phyloP scores from a whole-genome alignment of 1,284 basidiomycete species.

The Chondrostereum purpureum region DNA sequence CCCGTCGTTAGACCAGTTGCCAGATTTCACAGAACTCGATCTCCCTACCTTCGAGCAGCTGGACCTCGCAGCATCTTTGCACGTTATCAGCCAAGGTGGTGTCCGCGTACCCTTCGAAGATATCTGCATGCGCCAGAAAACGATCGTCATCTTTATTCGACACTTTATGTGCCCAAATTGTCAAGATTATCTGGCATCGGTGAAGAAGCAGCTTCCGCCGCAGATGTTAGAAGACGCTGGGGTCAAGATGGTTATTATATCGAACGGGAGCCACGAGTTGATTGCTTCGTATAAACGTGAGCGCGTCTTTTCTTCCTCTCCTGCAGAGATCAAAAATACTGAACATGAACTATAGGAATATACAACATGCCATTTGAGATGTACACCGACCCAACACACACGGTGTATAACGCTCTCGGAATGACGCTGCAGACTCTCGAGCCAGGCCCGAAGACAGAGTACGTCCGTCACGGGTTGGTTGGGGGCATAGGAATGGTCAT shows the following conservation, averaged over 20 bases:
- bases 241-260: conserved; percentile 53
- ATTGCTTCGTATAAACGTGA: not conserved
- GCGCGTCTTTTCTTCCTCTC: conserved; percentile 2
- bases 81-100: conserved; percentile 56
- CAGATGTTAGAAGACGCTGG: conserved; percentile 44
- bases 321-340: not conserved
- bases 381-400: conserved; percentile 63
- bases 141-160: conserved; percentile 58
- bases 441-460: conserved; percentile 48
- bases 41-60: conserved; percentile 38
- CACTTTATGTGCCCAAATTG: conserved; percentile 61
- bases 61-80: conserved; percentile 44
- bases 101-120: conserved; percentile 57
- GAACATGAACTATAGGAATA: conserved; percentile 34
- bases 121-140: conserved; percentile 51
- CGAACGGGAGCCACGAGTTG: not conserved
- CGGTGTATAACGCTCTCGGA: conserved; percentile 59
- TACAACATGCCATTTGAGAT: conserved; percentile 49
- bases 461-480: conserved; percentile 47
- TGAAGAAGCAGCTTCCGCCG: conserved; percentile 25
- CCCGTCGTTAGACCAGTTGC: too few species aligned
- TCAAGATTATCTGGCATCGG: conserved; percentile 69
- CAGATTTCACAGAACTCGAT: not conserved
- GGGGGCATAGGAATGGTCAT: conserved; percentile 57
- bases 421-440: conserved; percentile 46